These are phyloP conservation scores for Boletus vermiculosoides DNA, from an alignment of 768 basidiomycete genomes.

Conservation along the genomic window DNA sequence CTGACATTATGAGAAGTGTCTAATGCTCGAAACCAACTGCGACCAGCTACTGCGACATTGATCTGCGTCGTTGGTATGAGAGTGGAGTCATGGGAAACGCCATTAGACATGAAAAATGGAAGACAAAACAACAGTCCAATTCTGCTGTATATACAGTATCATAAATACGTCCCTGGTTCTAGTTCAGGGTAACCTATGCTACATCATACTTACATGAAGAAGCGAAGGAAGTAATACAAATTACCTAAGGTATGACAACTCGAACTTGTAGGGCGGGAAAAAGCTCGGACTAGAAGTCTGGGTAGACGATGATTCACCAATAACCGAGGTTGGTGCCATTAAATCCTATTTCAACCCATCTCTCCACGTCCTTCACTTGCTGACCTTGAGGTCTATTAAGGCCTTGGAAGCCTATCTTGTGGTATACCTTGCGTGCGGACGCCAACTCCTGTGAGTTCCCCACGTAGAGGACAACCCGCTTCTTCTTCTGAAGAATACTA, in stretches of 20 bases:
- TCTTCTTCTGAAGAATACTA: slow-evolving; percentile 34
- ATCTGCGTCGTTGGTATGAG: background rate
- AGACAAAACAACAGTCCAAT: background rate
- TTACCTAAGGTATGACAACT: background rate
- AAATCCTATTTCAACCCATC: slow-evolving; percentile 22
- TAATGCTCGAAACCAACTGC: background rate
- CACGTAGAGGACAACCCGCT: slow-evolving; percentile 55
- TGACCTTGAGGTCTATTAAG: slow-evolving; percentile 3
- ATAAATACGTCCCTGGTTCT: background rate
- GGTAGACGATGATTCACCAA: slow-evolving; percentile 10
- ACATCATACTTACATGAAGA: slow-evolving; percentile 5
- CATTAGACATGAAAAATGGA: background rate
- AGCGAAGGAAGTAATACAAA: background rate
- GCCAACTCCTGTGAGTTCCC: slow-evolving; percentile 33
- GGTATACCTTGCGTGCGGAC: slow-evolving; percentile 22
- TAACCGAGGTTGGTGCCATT: slow-evolving; percentile 12
- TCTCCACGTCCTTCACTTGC: slow-evolving; percentile 14
- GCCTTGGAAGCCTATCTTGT: slow-evolving; percentile 24
- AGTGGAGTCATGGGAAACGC: too few relatives aligned
- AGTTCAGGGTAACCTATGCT: slow-evolving; percentile 12
- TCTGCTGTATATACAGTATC: background rate
- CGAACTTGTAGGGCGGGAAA: background rate
- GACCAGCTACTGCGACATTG: too few relatives aligned
- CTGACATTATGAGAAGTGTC: slow-evolving; percentile 48
- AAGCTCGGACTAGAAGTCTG: background rate